Conservation (phyloP, 2,329 filamentous ascomycete genomes). For the Fusarium nodosum region DNA sequence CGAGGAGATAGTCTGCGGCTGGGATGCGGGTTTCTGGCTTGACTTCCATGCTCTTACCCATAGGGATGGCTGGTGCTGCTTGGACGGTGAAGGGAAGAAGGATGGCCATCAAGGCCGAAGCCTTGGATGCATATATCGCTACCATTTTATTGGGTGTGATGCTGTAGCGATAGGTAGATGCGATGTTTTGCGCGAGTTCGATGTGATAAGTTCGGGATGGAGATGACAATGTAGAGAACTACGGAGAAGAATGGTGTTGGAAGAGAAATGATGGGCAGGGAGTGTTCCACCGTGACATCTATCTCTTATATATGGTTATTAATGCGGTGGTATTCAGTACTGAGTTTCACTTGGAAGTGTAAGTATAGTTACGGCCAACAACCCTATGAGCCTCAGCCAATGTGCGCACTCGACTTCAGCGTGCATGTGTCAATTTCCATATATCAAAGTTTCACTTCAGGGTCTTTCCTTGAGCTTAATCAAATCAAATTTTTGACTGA, state of each 20-base stretch:
- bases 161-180: background rate
- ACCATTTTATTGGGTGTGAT: background rate
- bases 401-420: background rate
- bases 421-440: background rate
- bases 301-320: background rate
- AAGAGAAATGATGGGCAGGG: background rate
- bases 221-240: background rate
- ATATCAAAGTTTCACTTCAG: background rate
- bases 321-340: background rate
- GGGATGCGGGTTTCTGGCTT: background rate
- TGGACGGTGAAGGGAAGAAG: background rate
- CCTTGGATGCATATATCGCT: background rate
- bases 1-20: background rate
- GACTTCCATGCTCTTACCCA: background rate
- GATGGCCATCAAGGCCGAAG: background rate
- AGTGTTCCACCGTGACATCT: background rate
- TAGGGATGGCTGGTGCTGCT: background rate
- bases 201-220: background rate
- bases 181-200: background rate
- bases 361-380: slow-evolving; percentile 2
- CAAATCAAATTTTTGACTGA: slow-evolving; percentile 8
- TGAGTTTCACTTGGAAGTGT: background rate
- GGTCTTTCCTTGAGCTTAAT: background rate
- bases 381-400: background rate
- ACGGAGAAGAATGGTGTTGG: background rate